Conservation (phyloP, 2,329 filamentous ascomycete genomes). For the Botryotinia calthae region DNA sequence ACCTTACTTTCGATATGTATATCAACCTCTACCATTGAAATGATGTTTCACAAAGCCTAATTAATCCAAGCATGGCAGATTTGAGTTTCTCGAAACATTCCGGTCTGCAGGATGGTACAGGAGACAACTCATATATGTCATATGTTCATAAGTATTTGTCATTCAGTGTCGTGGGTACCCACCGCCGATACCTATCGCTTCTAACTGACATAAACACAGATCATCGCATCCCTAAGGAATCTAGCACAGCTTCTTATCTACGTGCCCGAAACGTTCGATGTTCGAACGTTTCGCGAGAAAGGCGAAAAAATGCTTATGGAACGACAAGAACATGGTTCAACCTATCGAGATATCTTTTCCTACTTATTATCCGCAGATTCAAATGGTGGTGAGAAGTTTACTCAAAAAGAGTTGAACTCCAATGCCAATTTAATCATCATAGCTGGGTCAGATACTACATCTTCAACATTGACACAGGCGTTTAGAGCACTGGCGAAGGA, state of each 20-base stretch:
- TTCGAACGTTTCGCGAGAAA: constrained; percentile 20
- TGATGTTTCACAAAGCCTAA: not conserved
- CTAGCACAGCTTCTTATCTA: constrained; percentile 21
- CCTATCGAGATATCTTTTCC: constrained; percentile 25
- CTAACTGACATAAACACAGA: not conserved
- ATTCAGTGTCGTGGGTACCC: constrained; percentile 15
- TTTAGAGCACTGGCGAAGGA: constrained; percentile 19
- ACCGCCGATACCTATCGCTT: not conserved
- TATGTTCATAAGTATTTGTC: constrained; percentile 26
- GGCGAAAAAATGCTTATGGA: constrained; percentile 22
- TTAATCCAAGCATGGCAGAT: constrained; percentile 25
- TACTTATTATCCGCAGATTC: constrained; percentile 22
- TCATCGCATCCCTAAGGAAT: constrained; percentile 22
- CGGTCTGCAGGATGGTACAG: constrained; percentile 24
- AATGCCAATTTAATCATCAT: constrained; percentile 26
- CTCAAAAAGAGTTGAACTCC: constrained; percentile 22
- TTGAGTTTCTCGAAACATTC: constrained; percentile 25
- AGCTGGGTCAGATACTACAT: constrained; percentile 23
- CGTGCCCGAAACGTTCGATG: constrained; percentile 21
- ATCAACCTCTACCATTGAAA: not conserved
- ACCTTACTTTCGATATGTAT: constrained; percentile 27
- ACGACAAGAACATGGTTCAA: constrained; percentile 21
- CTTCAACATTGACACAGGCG: constrained; percentile 15
- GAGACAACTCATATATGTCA: constrained; percentile 24
- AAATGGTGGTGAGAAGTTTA: constrained; percentile 20